A percentile compares a stretch with the other conserved stretches of the same genome.
phyloP scores from a whole-genome alignment of 208 protist genomes.

The Leishmania tropica region DNA sequence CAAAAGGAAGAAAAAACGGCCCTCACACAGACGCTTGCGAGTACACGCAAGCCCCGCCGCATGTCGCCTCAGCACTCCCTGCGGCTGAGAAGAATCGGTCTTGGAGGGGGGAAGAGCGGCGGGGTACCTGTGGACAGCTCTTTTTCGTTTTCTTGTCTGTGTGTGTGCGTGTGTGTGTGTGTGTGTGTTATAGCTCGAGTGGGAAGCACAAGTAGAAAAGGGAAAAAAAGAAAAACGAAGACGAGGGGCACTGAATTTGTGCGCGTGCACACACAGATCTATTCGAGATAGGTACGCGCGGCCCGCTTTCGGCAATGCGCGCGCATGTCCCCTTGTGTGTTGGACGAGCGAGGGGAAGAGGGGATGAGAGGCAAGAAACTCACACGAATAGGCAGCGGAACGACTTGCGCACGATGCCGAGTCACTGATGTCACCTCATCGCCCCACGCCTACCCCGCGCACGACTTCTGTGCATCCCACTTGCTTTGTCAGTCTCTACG shows the following conservation, averaged over 20 bases:
- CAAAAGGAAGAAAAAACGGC: conserved; percentile 5
- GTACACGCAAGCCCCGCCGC: neutral
- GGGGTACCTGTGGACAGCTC: neutral
- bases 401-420: neutral
- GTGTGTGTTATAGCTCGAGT: neutral
- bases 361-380: neutral
- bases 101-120: neutral
- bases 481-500: neutral
- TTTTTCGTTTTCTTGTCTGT: neutral
- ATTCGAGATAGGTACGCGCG: neutral
- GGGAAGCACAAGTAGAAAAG: neutral
- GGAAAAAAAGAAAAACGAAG: conserved; percentile 3
- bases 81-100: neutral
- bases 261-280: too few species aligned
- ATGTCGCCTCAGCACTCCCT: neutral
- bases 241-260: neutral
- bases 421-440: neutral
- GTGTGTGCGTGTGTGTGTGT: neutral
- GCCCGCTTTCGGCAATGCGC: neutral
- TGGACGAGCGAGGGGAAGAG: neutral
- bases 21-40: neutral
- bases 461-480: neutral
- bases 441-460: neutral
- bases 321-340: neutral
- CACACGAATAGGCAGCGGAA: neutral